phyloP scores from a whole-genome alignment of 345 rosid genomes.

The Sonneratia alba region DNA sequence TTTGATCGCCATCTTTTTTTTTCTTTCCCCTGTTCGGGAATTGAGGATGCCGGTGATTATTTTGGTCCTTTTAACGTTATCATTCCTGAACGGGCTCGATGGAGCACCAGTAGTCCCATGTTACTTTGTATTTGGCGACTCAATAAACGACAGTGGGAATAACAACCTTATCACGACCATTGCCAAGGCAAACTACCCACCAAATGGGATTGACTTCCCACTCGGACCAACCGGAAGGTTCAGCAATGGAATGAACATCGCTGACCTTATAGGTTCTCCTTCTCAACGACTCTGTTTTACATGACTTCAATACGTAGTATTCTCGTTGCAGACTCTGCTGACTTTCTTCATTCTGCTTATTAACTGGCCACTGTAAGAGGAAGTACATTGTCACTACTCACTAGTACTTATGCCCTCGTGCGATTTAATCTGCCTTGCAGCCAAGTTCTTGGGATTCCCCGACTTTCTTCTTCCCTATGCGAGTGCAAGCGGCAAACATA shows the following conservation, averaged over 20 bases:
- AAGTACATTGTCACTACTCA: background rate
- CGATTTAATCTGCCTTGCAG: constrained; percentile 8
- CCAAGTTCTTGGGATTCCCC: constrained; percentile 23
- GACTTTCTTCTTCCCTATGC: constrained; percentile 22
- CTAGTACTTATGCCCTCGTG: background rate
- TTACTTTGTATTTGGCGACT: constrained; percentile 28
- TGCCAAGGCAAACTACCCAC: constrained; percentile 14
- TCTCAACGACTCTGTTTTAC: background rate
- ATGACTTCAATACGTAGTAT: no score
- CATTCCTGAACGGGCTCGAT: background rate
- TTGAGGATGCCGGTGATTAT: background rate
- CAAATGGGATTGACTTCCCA: constrained; percentile 23
- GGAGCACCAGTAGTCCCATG: constrained; percentile 18
- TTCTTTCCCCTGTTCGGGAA: background rate
- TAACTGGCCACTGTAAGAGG: background rate
- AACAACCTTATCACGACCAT: constrained; percentile 14
- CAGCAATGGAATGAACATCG: constrained; percentile 13
- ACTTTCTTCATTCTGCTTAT: no score
- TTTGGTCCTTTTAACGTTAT: background rate
- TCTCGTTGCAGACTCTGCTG: no score
- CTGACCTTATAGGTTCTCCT: constrained; percentile 2
- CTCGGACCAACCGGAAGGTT: constrained; percentile 23
- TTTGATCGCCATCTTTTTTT: background rate
- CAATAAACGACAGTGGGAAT: constrained; percentile 21
- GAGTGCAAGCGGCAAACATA: background rate